A percentile compares a stretch with the other conserved stretches of the same genome.
Conservation (phyloP, 2,329 filamentous ascomycete genomes). For the Cordyceps farinosa region DNA sequence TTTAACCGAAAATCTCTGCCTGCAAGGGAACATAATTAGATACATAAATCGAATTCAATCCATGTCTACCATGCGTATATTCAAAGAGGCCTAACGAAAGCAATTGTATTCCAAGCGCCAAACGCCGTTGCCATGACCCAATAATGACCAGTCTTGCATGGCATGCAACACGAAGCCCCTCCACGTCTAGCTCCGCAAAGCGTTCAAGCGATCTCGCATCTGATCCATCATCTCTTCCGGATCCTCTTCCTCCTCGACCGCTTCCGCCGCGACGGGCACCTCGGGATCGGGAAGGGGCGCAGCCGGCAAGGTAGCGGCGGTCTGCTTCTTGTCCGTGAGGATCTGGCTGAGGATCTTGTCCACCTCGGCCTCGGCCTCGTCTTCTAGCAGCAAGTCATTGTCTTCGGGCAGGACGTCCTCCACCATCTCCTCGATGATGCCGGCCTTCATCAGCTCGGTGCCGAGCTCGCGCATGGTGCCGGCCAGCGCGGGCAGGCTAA, state of each 20-base stretch:
- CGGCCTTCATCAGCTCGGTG: conserved; percentile 86
- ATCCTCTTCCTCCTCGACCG: conserved; percentile 74
- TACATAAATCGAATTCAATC: neutral
- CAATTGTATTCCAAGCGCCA: conserved; percentile 14
- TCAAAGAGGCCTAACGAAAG: neutral
- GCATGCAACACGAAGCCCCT: neutral
- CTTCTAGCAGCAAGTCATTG: conserved; percentile 66
- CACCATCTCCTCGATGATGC: conserved; percentile 97
- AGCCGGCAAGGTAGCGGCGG: conserved; percentile 46
- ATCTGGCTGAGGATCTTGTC: conserved; percentile 92
- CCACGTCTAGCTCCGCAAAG: conserved; percentile 72
- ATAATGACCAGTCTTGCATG: neutral
- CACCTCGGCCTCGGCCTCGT: conserved; percentile 76
- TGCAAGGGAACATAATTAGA: too few species aligned
- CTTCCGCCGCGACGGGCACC: conserved; percentile 54
- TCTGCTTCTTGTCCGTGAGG: conserved; percentile 73
- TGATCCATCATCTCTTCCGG: conserved; percentile 87
- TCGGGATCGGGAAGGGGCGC: conserved; percentile 54
- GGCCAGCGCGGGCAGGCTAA: conserved; percentile 79
- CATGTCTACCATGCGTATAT: neutral
- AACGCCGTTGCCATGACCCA: conserved; percentile 4
- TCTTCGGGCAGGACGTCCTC: conserved; percentile 80
- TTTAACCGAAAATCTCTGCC: too few species aligned
- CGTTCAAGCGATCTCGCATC: conserved; percentile 89
- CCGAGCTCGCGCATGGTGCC: conserved; percentile 86